phyloP scores from a whole-genome alignment of 2,329 filamentous ascomycete genomes.

The Fusarium foetens region DNA sequence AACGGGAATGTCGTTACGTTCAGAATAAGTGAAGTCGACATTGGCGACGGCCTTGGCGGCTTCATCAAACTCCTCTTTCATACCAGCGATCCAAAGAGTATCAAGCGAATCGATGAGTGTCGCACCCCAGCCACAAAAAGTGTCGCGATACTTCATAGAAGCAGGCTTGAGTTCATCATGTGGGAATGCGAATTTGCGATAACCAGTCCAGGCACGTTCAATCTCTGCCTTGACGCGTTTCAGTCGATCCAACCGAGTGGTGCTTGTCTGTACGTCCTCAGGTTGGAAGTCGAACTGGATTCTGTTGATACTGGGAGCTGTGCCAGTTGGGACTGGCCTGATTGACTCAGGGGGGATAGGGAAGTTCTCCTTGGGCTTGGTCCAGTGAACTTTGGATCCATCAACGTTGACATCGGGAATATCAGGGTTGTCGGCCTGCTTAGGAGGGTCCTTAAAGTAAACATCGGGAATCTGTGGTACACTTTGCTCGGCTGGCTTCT shows the following conservation, averaged over 20 bases:
- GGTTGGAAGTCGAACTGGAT: constrained; percentile 79
- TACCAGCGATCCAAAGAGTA: constrained; percentile 86
- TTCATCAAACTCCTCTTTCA: constrained; percentile 82
- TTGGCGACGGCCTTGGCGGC: constrained; percentile 74
- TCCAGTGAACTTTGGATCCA: constrained; percentile 71
- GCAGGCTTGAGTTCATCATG: constrained; percentile 88
- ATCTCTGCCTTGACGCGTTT: constrained; percentile 78
- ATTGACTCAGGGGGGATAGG: constrained; percentile 77
- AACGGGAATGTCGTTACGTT: constrained; percentile 77
- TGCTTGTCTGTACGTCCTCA: constrained; percentile 69
- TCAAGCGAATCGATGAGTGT: constrained; percentile 86
- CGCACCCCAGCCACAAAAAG: constrained; percentile 92
- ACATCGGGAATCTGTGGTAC: constrained; percentile 35
- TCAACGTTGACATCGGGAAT: constrained; percentile 23
- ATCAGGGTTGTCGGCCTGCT: constrained; percentile 31
- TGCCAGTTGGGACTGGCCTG: constrained; percentile 78
- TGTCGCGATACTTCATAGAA: constrained; percentile 73
- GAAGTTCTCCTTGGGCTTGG: constrained; percentile 78
- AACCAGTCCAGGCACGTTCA: constrained; percentile 82
- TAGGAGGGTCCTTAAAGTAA: constrained; percentile 45
- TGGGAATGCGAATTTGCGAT: constrained; percentile 81
- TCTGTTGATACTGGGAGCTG: constrained; percentile 74
- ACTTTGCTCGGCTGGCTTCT: constrained; percentile 17
- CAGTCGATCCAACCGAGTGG: constrained; percentile 72
- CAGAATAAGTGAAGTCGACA: constrained; percentile 85